Conservation (phyloP, 2,329 filamentous ascomycete species). For the Apiospora aurea region DNA sequence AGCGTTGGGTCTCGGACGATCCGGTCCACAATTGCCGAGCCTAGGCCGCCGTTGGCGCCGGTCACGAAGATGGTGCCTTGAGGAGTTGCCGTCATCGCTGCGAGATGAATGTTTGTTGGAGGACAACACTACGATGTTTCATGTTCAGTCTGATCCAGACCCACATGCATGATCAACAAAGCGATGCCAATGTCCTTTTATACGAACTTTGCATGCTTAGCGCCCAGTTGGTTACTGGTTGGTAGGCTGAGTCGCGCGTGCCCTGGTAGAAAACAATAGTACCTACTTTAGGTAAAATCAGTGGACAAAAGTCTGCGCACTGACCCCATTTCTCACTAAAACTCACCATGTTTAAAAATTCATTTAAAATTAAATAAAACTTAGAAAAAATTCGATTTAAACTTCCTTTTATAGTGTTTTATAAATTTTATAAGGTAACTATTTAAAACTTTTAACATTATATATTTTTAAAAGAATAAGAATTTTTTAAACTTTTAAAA, state of each 20-base stretch:
- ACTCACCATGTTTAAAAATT: no score
- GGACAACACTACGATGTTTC: background rate
- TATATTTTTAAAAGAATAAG: no score
- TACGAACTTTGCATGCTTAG: background rate
- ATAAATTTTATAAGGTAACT: no score
- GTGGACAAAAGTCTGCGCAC: no score
- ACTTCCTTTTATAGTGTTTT: no score
- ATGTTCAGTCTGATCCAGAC: background rate
- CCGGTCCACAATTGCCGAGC: slow-evolving; percentile 42
- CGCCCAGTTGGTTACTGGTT: no score
- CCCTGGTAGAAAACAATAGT: background rate
- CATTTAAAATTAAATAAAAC: no score
- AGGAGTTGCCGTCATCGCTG: background rate
- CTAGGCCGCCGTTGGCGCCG: slow-evolving; percentile 49
- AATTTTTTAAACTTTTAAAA: no score
- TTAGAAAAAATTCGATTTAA: no score
- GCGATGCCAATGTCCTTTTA: background rate
- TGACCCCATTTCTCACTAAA: no score
- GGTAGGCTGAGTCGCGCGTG: background rate
- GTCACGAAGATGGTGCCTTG: slow-evolving; percentile 37
- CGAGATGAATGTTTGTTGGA: background rate
- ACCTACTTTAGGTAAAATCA: no score
- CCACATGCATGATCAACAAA: background rate
- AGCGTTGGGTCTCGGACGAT: slow-evolving; percentile 41
- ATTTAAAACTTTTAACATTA: no score